Base-by-base conservation (phyloP, 2,329 filamentous ascomycete genomes). In the Penicillium decumbens region DNA sequence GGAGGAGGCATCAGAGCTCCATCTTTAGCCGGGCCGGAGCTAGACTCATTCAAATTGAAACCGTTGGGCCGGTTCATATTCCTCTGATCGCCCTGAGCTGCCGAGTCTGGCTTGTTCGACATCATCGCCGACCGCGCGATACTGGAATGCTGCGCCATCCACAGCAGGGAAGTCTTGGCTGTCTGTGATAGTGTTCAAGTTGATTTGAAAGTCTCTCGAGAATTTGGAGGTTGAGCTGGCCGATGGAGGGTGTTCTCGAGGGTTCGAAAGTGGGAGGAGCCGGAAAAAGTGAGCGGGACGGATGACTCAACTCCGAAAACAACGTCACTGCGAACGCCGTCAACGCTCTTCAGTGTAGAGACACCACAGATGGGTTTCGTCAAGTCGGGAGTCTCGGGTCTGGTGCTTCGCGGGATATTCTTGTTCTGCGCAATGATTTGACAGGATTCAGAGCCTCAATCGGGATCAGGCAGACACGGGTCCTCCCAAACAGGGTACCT, bases 61-160 rank as follows among this genome's bases (percentile, higher is more conserved):
- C 53, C 59, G 54, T 51, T 58, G 50, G 58, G n/a, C 41, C 45
- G 48, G 37, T 51, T 62, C 45, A 51, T 58, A 52, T 46, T 59
- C 47, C 45, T 61, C 49, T 57, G 57, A 53, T 56, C 59, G 24
- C 47, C 54, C 50, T 27, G 29, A 32, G 50, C 32, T 49, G 51
- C 45, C 53, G 43, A 47, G 45, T 62, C 59, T 30, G 61, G 57
- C 40, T 56, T 54, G 28, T 51, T 50, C 53, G 70, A 74, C 72
- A 78, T 76, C 62, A 78, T 74, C 61, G 74, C 75, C 60, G 72
- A 73, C 66, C 75, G 74, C 43, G 77, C 77, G 58, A 76, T 72
- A 52, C 65, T 62, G 45, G 75, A 77, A 63, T 77, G 76, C 61
- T 77, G 74, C 63, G 72, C 63, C 65, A 69, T 69, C 60, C 63